Base-by-base conservation (phyloP, 805 yeast genomes). In the Yamadazyma sp. region DNA sequence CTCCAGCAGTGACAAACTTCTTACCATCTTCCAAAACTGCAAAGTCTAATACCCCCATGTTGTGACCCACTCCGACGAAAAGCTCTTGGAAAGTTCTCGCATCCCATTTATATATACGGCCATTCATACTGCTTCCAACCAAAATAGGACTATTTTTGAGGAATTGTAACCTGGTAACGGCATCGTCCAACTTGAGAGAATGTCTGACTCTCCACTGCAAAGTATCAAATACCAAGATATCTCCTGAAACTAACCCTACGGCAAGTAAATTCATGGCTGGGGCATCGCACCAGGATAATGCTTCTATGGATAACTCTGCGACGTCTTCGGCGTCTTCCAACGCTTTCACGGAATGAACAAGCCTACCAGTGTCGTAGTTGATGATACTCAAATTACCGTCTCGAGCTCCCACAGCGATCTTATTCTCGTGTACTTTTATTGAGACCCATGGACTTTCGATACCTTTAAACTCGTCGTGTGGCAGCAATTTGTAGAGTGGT, bases 11-110 rank as follows among this genome's bases (percentile, higher is more conserved):
- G 24, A 89, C 73, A 30, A 93, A 54, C 57, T 82, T 80, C 35
- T 74, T 71, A 18, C 88, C 91, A 31, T 75, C 64, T 27, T 77
- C 80, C 40, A 80, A 76, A 28, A 82, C 55, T 13, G 83, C 80
- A 56, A 93, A 91, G 52, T 88, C 97, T 46, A 93, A 72, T 13
- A 93, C 81, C 45, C 98, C 98, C 84, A 86, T 85, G 61, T 84
- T 84, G 60, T 93, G 99, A 15, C 99, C 99, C 27, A 79, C 78
- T 46, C 95, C 93, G 22, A 74, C 82, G 65, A 83, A 84, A 41
- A 83, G 62, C 52, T 78, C 81, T 42, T 75, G 78, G 41, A 95
- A 95, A 3, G 89, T 82, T 65, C 96, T 81, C 5, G 84, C 81
- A 60, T 93, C 97, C 84, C 88, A 89, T 59, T 83, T 80, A 62